Evolutionary conservation across 805 yeast genomes (phyloP).

Genomic region (Kazachstania psychrophila): DNA sequence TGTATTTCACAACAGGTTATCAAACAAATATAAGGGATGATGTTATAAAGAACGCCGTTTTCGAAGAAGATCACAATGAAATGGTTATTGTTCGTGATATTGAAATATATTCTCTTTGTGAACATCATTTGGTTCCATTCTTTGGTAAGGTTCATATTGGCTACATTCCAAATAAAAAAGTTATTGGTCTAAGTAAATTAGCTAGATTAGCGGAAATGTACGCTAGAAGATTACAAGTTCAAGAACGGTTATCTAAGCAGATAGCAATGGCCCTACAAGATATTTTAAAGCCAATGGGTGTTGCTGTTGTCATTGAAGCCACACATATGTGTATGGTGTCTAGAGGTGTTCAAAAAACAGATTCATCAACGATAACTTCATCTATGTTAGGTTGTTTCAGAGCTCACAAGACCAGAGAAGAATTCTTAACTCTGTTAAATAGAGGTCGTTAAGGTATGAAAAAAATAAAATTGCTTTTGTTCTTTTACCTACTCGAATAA

Average conservation of each 20-base stretch:
- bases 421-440: constrained; percentile 74
- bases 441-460: constrained; percentile 29
- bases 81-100: constrained; percentile 97
- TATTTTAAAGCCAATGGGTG: constrained; percentile 88
- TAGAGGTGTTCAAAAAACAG: constrained; percentile 93
- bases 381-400: constrained; percentile 97
- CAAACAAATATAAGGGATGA: constrained; percentile 81
- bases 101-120: constrained; percentile 86
- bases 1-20: constrained; percentile 91
- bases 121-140: constrained; percentile 96
- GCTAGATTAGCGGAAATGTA: constrained; percentile 97
- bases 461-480: not conserved
- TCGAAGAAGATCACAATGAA: constrained; percentile 97
- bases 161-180: constrained; percentile 92
- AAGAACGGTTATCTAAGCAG: constrained; percentile 92
- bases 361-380: constrained; percentile 86
- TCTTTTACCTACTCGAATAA: not conserved
- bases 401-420: constrained; percentile 93
- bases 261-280: constrained; percentile 93
- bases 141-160: constrained; percentile 96
- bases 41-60: constrained; percentile 89
- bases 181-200: constrained; percentile 82
- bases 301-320: constrained; percentile 96
- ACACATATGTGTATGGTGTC: constrained; percentile 99
- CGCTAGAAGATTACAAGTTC: constrained; percentile 92